Base-by-base conservation (phyloP, 139 green algal species). In the Micromonas commoda region DNA sequence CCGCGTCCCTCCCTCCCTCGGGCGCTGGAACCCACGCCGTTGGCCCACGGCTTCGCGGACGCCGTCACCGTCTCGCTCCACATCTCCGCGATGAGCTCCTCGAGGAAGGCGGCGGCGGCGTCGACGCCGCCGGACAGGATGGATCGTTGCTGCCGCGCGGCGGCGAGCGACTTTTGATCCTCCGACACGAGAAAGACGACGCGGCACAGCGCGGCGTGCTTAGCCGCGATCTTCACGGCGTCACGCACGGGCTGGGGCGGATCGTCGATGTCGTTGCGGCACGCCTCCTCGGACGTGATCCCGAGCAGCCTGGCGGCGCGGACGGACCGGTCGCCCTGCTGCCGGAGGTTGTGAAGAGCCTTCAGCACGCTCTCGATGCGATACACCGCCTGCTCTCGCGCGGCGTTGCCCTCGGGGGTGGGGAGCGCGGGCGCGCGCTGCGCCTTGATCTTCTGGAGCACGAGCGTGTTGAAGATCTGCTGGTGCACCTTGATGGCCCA, bases 211-310 rank as follows among this genome's bases (percentile, higher is more conserved):
- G 72, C 35, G 0, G n/a, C 72, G 5, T 78, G 53, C 38, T 63
- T 68, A 16, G 45, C 29, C 6, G 72, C 72, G 32, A 78, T 68
- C 52, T 78, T 78, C 57, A 78, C 72, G 5, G 72, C 72, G 32
- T 78, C 57, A 2, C 72, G 39, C 1, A 78, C 72, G 32, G 33
- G 52, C 33, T 78, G 72, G 16, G 72, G 72, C 32, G 72, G 72
- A 1, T 70, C 53, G 32, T 78, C 37, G 5, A 75, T 26, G 37
- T n/a, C 37, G 20, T 60, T 38, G 21, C 61, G 68, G 1, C 34
- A 61, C 0, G 34, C 35, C 29, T 75, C 68, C 38, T 75, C 68
- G 34, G n/a, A 61, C 37, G 37, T 61, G 34, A 75, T 75, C 21
- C 68, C 68, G 24, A 75, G 29, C 37, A 75, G 34, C 24, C 68